Base-by-base conservation (phyloP, 352 stramenopile genomes). In the Globisporangium radiosum region DNA sequence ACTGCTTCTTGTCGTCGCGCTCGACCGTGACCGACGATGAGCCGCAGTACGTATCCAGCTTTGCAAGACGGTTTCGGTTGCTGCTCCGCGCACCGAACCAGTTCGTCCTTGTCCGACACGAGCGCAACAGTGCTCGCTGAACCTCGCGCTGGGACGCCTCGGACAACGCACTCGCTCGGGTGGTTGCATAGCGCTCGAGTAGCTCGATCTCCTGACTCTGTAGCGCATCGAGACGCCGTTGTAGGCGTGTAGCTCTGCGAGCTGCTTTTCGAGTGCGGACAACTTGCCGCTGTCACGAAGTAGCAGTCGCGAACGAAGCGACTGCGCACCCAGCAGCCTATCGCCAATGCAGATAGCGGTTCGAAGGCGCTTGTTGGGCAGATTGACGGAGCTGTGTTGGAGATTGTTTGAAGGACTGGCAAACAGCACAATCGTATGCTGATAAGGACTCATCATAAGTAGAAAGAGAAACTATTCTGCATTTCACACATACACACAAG, bases 11-110 rank as follows among this genome's bases (percentile, higher is more conserved):
- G 57, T 80, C 67, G 25, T 71, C 59, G 8, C 64, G 62, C 44
- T 79, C 65, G n/a, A 87, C 79, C 14, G 71, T 64, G 48, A 87
- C 79, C 2, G 73, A 86, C 9, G 79, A 89, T 57, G 76, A 73
- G 33, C 79, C 79, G 53, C 79, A 89, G 55, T 89, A 87, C 47
- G 76, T 59, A 37, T 77, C 66, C 52, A 85, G 50, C 57, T 81
- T 84, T 36, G 59, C 52, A 40, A 80, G 19, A 8, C 75, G 71
- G 39, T 25, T 87, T 65, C 10, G 64, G 56, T 8, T 63, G 56
- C 36, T 52, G 57, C 13, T 17, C 8, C 40, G 69, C 57, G 1
- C 78, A 70, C 11, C 45, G 51, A 17, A 45, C 19, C 37, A 74
- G 64, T 63, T 81, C 71, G 8, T 77, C 70, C 43, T 36, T 50